These are phyloP conservation scores for Mortierella claussenii DNA, from an alignment of 192 early-diverging fungal species.

Conservation along the genomic window DNA sequence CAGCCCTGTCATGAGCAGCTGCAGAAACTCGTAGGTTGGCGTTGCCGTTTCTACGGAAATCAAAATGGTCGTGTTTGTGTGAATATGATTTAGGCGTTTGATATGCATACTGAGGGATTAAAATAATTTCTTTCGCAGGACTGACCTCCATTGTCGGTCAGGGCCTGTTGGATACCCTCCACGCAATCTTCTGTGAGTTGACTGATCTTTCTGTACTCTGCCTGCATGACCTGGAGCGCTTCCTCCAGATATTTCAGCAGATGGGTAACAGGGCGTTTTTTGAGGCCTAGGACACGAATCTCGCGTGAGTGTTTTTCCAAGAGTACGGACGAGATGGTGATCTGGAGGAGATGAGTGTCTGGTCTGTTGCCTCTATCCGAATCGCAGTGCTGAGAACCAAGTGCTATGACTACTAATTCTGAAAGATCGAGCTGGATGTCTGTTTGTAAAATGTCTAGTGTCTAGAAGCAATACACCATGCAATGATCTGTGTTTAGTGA, in stretches of 20 bases:
- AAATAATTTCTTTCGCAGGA: not conserved
- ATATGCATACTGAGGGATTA: not conserved
- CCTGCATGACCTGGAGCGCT: constrained; percentile 19
- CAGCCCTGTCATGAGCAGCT: constrained; percentile 29
- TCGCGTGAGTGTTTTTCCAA: constrained; percentile 17
- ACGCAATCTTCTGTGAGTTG: constrained; percentile 20
- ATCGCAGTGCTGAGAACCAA: not conserved
- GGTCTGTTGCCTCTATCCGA: not conserved
- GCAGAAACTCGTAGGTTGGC: constrained; percentile 29
- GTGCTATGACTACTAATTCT: constrained; percentile 17
- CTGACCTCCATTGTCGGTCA: constrained; percentile 30
- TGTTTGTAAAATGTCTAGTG: constrained; percentile 10
- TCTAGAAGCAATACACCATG: not conserved
- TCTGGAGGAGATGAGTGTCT: constrained; percentile 6
- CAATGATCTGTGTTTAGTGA: not conserved
- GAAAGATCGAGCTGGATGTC: constrained; percentile 27
- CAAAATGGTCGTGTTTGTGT: not conserved
- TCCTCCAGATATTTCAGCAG: constrained; percentile 28
- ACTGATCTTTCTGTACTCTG: constrained; percentile 20
- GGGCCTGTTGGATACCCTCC: constrained; percentile 11
- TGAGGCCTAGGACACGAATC: constrained; percentile 21
- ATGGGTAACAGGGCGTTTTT: constrained; percentile 12
- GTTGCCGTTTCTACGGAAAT: constrained; percentile 15
- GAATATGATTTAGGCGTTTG: not conserved
- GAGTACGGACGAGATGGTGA: constrained; percentile 9